phyloP scores from a whole-genome alignment of 2,329 filamentous ascomycete species.

The Calonectria pseudoturangicola region DNA sequence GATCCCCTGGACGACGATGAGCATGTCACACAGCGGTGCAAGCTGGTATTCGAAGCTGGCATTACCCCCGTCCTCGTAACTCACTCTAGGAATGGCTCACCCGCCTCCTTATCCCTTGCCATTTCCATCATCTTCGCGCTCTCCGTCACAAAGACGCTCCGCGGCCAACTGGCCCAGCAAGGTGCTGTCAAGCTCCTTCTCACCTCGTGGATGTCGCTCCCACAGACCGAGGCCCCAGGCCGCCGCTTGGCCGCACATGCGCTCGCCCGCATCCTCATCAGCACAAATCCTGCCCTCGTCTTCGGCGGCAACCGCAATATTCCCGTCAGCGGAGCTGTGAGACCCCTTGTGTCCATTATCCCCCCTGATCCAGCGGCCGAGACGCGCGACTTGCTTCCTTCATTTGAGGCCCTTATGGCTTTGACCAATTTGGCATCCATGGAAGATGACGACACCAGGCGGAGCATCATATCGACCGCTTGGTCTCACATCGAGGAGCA shows the following conservation, averaged over 20 bases:
- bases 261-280: slow-evolving; percentile 89
- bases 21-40: slow-evolving; percentile 85
- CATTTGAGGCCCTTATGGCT: slow-evolving; percentile 93
- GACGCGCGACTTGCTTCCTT: slow-evolving; percentile 86
- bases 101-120: slow-evolving; percentile 82
- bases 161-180: slow-evolving; percentile 91
- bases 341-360: slow-evolving; percentile 86
- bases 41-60: slow-evolving; percentile 85
- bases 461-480: slow-evolving; percentile 82
- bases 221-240: slow-evolving; percentile 67
- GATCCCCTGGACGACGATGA: slow-evolving; percentile 85
- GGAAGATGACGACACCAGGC: slow-evolving; percentile 79
- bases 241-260: slow-evolving; percentile 83
- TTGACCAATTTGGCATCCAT: slow-evolving; percentile 94
- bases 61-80: slow-evolving; percentile 85
- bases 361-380: slow-evolving; percentile 77
- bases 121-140: slow-evolving; percentile 86
- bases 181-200: slow-evolving; percentile 92
- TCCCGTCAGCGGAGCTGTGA: slow-evolving; percentile 86
- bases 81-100: slow-evolving; percentile 83
- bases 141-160: slow-evolving; percentile 82
- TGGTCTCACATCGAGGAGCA: slow-evolving; percentile 89
- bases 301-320: slow-evolving; percentile 86
- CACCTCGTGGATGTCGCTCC: slow-evolving; percentile 78
- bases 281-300: slow-evolving; percentile 87